Base-by-base conservation (phyloP, 2,329 filamentous ascomycete genomes). In the Remersonia thermophila region DNA sequence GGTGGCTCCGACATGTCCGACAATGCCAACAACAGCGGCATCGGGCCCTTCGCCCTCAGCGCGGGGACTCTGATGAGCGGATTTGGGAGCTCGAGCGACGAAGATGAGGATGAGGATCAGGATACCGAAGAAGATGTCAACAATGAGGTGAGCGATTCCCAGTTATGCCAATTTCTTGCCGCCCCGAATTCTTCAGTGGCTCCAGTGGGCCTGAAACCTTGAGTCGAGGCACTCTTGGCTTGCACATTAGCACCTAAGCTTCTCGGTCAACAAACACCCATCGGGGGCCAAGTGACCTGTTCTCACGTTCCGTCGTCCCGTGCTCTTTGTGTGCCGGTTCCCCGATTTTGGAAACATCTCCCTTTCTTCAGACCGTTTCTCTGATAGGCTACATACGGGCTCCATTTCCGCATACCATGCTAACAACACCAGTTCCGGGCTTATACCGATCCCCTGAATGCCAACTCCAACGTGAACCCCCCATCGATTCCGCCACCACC, bases 31-130 rank as follows among this genome's bases (percentile, higher is more conserved):
- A 71, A 69, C 40, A 77, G 75, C 41, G 79, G 79, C 34, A 77
- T 80, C 35, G 79, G 80, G 2, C 71, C 73, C 11, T 89, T 87
- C 55, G 75, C 77, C 29, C 74, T 83, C 49, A 78, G 75, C 51
- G 71, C 77, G 28, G 80, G 81, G 34, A 80, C 82, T 20, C 65
- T 94, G 41, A 73, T 91, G 60, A 89, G 83, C 53, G 86, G 87
- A 35, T 96, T 96, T 60, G 87, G 85, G 53, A 93, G 86, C 60
- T 91, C 83, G 33, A 94, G 86, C 52, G 86, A 94, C 49, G 89
- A 95, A 58, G 91, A 96, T 47, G 91, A 96, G 45, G 89, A 95
- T 50, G 89, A 95, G 44, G 82, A 85, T 61, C 84, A 93, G 42
- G 83, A 84, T 39, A 81, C 81, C 47, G 80, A 89, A 46, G 81